Evolutionary conservation across 2,329 filamentous ascomycete species (phyloP), one percentile per base, ranked within the genome.

Genomic region (Cladosporium phlei): DNA sequence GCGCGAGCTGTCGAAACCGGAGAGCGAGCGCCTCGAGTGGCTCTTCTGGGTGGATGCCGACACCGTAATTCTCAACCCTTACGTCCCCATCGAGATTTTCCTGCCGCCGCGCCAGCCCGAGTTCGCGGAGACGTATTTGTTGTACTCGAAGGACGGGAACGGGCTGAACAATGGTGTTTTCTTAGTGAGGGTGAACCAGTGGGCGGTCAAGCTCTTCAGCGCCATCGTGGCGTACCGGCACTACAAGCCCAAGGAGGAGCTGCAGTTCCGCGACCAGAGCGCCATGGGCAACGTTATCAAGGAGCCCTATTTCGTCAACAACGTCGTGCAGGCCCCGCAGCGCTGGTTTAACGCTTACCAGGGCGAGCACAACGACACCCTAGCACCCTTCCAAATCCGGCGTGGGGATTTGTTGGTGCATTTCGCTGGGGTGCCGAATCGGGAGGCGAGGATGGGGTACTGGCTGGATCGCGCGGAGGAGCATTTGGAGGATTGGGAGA

Each of bases 91-190:
- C 30, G 62, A 68, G 16, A 61, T 59, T 2, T 71, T 71, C 49
- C 54, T 71, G 4, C 69, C 68, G 2, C 64, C 64, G 1, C 48
- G 52, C 6, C 57, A 55, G 5, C 46, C 50, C 9, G 62, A 62
- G 27, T 64, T 64, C 35, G 61, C 65, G n/a, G 57, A 66, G 28
- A 55, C 65, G 7, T 51, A 71, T 44, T 48, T 71, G 1, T 51
- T 71, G 6, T 65, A 65, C 19, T 61, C 61, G 11, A 58, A 65
- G 16, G 69, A 71, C 50, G 62, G 56, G 55, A 70, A 69, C 47
- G 69, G 69, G 0, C 57, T 71, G 8, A 72, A 71, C 53, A 68
- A 68, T 33, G 68, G 68, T 33, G 60, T 70, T n/a, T 72, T 72
- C 46, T 58, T 68, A 0, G 51, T 71, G 4, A 60, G 68, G 19